Conservation (phyloP, 78 protist species). For the Pelomyxa schiedti region DNA sequence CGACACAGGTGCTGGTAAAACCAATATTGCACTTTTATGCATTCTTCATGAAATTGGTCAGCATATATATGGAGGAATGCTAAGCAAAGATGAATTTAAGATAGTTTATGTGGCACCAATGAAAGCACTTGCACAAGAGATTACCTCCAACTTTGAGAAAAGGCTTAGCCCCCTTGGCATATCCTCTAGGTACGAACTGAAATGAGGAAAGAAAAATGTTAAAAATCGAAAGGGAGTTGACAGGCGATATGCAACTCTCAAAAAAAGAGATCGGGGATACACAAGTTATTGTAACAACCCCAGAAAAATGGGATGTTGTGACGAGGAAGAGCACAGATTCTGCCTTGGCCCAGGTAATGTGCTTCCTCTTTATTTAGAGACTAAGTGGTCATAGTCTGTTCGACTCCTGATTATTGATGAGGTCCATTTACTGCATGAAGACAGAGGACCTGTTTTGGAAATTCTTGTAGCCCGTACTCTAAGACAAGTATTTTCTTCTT, state of each 20-base stretch:
- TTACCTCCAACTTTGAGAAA: constrained; percentile 43
- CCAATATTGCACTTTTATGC: constrained; percentile 64
- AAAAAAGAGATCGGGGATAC: constrained; percentile 73
- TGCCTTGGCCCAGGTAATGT: constrained; percentile 16
- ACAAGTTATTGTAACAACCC: constrained; percentile 94
- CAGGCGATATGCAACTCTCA: constrained; percentile 98
- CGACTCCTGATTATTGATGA: constrained; percentile 94
- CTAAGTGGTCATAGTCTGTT: constrained; percentile 40
- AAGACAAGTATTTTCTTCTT: constrained; percentile 39
- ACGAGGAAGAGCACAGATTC: constrained; percentile 90
- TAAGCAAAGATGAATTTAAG: constrained; percentile 71
- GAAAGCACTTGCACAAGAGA: constrained; percentile 98
- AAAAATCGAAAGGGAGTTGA: constrained; percentile 84
- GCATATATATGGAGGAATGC: constrained; percentile 6
- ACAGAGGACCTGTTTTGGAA: constrained; percentile 97
- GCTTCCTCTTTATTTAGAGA: too few species aligned
- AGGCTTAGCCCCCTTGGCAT: constrained; percentile 72
- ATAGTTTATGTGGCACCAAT: constrained; percentile 98
- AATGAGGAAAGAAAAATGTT: too few species aligned
- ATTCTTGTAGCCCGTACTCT: constrained; percentile 89
- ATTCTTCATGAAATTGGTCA: constrained; percentile 50
- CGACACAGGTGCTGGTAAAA: constrained; percentile 69
- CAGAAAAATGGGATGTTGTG: constrained; percentile 99
- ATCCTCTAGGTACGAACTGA: too few species aligned
- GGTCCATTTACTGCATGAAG: constrained; percentile 96